Evolutionary conservation across 441 rosid species (phyloP).

Genomic region (Gossypium laxum): DNA sequence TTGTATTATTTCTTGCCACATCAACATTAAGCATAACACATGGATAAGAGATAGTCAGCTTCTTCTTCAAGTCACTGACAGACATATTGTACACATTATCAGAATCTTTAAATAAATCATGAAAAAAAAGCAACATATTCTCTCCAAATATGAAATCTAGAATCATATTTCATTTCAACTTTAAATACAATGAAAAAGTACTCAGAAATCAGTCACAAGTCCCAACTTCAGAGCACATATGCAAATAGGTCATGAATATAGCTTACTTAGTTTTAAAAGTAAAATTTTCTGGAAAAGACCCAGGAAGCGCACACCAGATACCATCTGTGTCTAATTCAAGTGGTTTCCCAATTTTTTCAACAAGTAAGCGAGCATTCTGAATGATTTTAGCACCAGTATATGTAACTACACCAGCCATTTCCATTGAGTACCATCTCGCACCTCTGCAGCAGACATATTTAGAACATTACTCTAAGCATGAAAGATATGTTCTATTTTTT

Average conservation of each 20-base stretch:
- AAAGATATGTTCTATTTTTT: conserved; percentile 1
- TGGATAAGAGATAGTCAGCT: conserved; percentile 87
- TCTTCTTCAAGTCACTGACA: conserved; percentile 73
- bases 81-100: conserved; percentile 21
- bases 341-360: conserved; percentile 95
- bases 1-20: conserved; percentile 88
- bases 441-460: conserved; percentile 50
- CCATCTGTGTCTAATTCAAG: conserved; percentile 99
- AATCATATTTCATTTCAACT: neutral
- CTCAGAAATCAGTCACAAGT: neutral
- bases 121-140: neutral
- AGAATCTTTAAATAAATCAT: conserved; percentile 17
- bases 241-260: conserved; percentile 9
- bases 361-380: conserved; percentile 87
- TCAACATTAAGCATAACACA: conserved; percentile 98
- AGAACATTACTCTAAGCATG: conserved; percentile 21
- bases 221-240: neutral
- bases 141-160: neutral
- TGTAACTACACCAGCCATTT: conserved; percentile 99
- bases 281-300: conserved; percentile 94
- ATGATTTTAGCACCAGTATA: conserved; percentile 98
- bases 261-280: conserved; percentile 85
- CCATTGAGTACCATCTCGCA: conserved; percentile 99
- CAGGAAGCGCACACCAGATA: conserved; percentile 95
- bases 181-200: neutral